These are phyloP conservation scores for Scutellaria minor DNA, from an alignment of 257 asterid genomes.

Conservation along the genomic window DNA sequence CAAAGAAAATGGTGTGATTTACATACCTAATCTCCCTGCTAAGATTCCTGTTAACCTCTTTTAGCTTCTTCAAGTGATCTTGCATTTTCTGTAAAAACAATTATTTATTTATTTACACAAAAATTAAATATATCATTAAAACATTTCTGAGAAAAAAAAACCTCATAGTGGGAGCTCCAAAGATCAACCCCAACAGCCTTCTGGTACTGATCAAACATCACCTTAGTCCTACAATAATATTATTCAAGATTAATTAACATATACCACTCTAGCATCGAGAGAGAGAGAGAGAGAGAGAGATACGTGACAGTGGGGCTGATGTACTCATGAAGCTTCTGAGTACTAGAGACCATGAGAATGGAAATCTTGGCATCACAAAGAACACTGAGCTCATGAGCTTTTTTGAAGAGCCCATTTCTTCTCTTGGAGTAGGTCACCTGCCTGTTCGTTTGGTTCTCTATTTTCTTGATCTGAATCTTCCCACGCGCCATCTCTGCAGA, in stretches of 20 bases:
- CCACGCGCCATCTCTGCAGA: constrained; percentile 73
- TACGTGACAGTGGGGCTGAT: constrained; percentile 80
- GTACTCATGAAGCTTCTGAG: constrained; percentile 91
- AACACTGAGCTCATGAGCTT: constrained; percentile 91
- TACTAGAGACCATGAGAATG: constrained; percentile 77
- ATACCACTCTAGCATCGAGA: background rate
- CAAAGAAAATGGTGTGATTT: no score
- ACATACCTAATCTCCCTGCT: constrained; percentile 79
- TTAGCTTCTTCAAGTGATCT: constrained; percentile 79
- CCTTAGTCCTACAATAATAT: constrained; percentile 60
- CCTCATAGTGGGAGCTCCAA: constrained; percentile 90
- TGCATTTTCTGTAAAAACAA: constrained; percentile 72
- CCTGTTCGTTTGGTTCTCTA: constrained; percentile 94
- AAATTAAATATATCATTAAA: background rate
- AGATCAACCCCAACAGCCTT: constrained; percentile 73
- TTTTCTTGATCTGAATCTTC: constrained; percentile 96
- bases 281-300: background rate
- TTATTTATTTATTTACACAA: background rate
- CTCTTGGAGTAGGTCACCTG: constrained; percentile 99
- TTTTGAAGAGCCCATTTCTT: constrained; percentile 93
- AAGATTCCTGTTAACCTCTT: constrained; percentile 82
- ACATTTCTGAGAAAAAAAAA: constrained; percentile 19
- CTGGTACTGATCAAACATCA: constrained; percentile 80
- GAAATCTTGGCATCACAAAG: constrained; percentile 94
- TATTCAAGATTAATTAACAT: no score